phyloP scores from a whole-genome alignment of 2,329 filamentous ascomycete species.

The Penicillium griseofulvum region DNA sequence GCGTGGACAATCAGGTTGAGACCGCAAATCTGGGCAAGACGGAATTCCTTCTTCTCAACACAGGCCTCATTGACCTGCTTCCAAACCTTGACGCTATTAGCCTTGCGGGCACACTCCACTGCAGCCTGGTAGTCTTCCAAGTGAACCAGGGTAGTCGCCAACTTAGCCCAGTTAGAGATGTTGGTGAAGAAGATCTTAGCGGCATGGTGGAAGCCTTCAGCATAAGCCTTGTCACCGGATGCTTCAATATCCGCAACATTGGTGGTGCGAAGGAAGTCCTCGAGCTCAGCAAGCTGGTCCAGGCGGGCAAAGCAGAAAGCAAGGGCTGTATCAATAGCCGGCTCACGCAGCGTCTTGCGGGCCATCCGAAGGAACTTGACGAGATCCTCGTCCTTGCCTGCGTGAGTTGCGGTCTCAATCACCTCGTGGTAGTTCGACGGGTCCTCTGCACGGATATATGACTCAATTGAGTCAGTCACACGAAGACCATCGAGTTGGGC shows the following conservation, averaged over 20 bases:
- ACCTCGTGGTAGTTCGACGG: constrained; percentile 92
- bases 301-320: constrained; percentile 92
- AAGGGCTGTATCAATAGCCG: constrained; percentile 86
- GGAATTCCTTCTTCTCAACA: constrained; percentile 97
- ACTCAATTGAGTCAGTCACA: constrained; percentile 88
- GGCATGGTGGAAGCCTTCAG: constrained; percentile 89
- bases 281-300: constrained; percentile 86
- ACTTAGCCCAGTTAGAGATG: constrained; percentile 99
- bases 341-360: constrained; percentile 91
- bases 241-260: constrained; percentile 96
- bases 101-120: constrained; percentile 95
- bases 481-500: constrained; percentile 95
- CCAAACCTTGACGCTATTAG: constrained; percentile 99
- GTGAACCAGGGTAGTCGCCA: constrained; percentile 96
- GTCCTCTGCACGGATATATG: constrained; percentile 93
- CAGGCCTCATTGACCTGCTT: constrained; percentile 97
- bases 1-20: constrained; percentile 97
- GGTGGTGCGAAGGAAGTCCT: constrained; percentile 89
- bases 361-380: constrained; percentile 97
- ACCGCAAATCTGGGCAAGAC: constrained; percentile 96
- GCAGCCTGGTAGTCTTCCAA: constrained; percentile 95
- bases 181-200: constrained; percentile 98
- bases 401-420: constrained; percentile 90
- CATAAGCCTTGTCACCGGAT: constrained; percentile 96
- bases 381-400: constrained; percentile 95